A percentile compares a stretch with the other conserved stretches of the same genome.
phyloP scores from a whole-genome alignment of 23 red algal genomes.

The Gracilaria vermiculophylla region DNA sequence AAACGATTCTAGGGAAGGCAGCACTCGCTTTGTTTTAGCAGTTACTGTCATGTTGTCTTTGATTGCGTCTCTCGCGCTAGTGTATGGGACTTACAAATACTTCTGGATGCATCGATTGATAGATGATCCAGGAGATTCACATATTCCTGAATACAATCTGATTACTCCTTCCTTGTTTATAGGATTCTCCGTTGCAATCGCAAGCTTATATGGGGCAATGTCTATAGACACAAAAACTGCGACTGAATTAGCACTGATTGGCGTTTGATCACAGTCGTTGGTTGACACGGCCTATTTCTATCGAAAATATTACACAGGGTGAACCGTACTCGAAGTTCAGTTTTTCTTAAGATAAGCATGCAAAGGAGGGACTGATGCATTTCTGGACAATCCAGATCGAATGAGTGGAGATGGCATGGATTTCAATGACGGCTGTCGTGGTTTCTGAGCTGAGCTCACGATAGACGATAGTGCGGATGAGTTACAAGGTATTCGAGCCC shows the following conservation, averaged over 20 bases:
- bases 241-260: constrained; percentile 12
- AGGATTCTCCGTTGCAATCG: background rate
- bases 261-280: constrained; percentile 12
- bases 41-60: constrained; percentile 9
- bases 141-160: constrained; percentile 15
- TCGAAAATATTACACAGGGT: background rate
- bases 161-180: constrained; percentile 9
- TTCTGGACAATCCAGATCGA: constrained; percentile 40
- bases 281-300: background rate
- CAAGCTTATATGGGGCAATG: constrained; percentile 48
- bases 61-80: background rate
- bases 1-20: background rate
- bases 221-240: constrained; percentile 25
- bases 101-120: constrained; percentile 47
- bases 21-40: background rate
- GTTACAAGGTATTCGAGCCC: constrained; percentile 11
- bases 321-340: background rate
- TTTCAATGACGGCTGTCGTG: background rate
- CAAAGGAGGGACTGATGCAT: background rate
- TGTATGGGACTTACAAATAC: constrained; percentile 28
- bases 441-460: background rate
- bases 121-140: constrained; percentile 25
- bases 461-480: background rate
- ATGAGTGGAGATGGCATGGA: background rate
- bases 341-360: constrained; percentile 38